Percentiles rank a stretch among this genome's conserved stretches.
phyloP scores from a whole-genome alignment of 2,329 filamentous ascomycete genomes.

The Talaromyces sp. region DNA sequence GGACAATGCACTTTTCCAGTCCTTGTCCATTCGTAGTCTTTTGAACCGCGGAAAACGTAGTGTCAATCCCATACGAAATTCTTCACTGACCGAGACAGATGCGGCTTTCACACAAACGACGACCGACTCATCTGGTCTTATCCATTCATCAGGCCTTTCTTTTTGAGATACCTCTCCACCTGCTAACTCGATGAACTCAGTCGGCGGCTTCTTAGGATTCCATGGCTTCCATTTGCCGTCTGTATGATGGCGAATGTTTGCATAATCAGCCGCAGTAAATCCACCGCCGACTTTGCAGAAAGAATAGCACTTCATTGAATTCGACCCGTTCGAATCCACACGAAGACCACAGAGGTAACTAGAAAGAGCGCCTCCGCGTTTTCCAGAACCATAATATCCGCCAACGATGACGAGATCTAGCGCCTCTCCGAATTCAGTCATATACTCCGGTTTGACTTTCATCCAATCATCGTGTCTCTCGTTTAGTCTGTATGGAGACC shows the following conservation, averaged over 20 bases:
- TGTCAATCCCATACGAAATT: slow-evolving; percentile 73
- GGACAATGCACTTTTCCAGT: slow-evolving; percentile 76
- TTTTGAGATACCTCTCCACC: slow-evolving; percentile 65
- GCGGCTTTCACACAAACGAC: slow-evolving; percentile 88
- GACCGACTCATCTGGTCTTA: slow-evolving; percentile 79
- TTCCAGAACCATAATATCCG: slow-evolving; percentile 86
- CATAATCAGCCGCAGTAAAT: slow-evolving; percentile 79
- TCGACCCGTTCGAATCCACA: slow-evolving; percentile 54
- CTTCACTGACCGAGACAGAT: slow-evolving; percentile 67
- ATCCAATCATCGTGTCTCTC: slow-evolving; percentile 94
- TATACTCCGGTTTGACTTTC: slow-evolving; percentile 98
- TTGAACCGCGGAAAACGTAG: slow-evolving; percentile 91
- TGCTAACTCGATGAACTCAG: slow-evolving; percentile 73
- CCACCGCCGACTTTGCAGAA: slow-evolving; percentile 99
- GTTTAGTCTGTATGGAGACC: slow-evolving; percentile 80
- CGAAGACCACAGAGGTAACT: slow-evolving; percentile 88
- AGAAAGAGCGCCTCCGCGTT: slow-evolving; percentile 74
- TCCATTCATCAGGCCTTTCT: slow-evolving; percentile 89
- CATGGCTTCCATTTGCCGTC: slow-evolving; percentile 90
- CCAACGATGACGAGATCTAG: slow-evolving; percentile 87
- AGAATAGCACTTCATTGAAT: slow-evolving; percentile 77
- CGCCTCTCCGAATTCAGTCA: slow-evolving; percentile 91
- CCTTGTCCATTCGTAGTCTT: slow-evolving; percentile 72
- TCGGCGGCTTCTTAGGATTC: slow-evolving; percentile 73
- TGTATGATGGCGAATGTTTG: slow-evolving; percentile 74